Conservation (phyloP, 108 stramenopile genomes). For the Conticribra weissflogii region DNA sequence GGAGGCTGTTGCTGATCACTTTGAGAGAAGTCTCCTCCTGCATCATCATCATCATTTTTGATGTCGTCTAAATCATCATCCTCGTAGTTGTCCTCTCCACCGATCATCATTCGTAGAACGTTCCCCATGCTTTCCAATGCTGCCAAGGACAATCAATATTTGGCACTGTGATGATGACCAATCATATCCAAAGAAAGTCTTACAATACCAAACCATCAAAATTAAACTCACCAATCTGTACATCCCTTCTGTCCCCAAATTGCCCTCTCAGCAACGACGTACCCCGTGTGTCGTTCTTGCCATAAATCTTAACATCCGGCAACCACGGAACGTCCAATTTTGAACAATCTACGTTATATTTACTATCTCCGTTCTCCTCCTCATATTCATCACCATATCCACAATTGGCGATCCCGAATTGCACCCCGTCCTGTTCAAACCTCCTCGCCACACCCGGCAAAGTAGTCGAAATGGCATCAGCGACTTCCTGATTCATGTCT, state of each 20-base stretch:
- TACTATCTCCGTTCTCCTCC: conserved; percentile 18
- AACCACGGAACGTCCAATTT: conserved; percentile 45
- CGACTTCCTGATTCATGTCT: conserved; percentile 31
- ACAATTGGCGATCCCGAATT: conserved; percentile 40
- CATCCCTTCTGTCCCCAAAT: conserved; percentile 53
- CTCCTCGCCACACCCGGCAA: conserved; percentile 42
- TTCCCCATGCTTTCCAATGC: conserved; percentile 50
- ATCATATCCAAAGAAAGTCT: neutral
- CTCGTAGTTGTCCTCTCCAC: conserved; percentile 36
- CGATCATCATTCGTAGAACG: conserved; percentile 38
- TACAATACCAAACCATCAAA: neutral
- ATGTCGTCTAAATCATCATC: conserved; percentile 43
- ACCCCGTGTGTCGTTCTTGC: conserved; percentile 28
- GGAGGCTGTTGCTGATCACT: conserved; percentile 16
- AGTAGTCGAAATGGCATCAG: conserved; percentile 34
- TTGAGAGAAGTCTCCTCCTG: conserved; percentile 9
- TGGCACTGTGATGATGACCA: too few species aligned
- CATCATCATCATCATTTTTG: conserved; percentile 26
- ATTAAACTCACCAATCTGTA: conserved; percentile 39
- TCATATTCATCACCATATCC: conserved; percentile 43
- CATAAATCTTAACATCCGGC: conserved; percentile 49
- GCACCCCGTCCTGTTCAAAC: conserved; percentile 38
- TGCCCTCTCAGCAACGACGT: conserved; percentile 44
- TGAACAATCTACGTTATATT: conserved; percentile 41
- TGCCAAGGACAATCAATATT: conserved; percentile 3